A percentile compares a stretch with the other conserved stretches of the same genome.
Evolutionary conservation across 345 rosid genomes (phyloP).

Genomic region (Nasturtium officinale): DNA sequence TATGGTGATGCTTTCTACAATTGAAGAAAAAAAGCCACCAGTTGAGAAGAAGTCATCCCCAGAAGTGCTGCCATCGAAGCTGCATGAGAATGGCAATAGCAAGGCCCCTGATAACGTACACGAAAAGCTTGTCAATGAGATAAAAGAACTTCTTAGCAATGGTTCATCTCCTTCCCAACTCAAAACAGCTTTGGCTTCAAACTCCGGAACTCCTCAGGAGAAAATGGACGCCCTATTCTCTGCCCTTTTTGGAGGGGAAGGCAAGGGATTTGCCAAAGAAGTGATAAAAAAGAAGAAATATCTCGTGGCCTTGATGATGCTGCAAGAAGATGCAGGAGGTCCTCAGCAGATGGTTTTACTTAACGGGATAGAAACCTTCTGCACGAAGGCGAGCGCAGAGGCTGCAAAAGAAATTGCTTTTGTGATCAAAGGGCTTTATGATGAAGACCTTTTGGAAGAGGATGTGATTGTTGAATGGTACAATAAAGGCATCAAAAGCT

Average conservation of each 20-base stretch:
- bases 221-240: slow-evolving; percentile 52
- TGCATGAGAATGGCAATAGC: slow-evolving; percentile 40
- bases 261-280: slow-evolving; percentile 58
- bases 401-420: slow-evolving; percentile 60
- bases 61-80: neutral
- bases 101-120: slow-evolving; percentile 24
- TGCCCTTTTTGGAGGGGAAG: slow-evolving; percentile 51
- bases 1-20: slow-evolving; percentile 68
- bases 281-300: slow-evolving; percentile 53
- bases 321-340: slow-evolving; percentile 42
- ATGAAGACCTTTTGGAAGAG: slow-evolving; percentile 65
- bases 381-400: slow-evolving; percentile 34
- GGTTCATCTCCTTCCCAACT: slow-evolving; percentile 46
- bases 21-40: slow-evolving; percentile 52
- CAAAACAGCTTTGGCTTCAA: slow-evolving; percentile 37
- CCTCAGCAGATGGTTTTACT: slow-evolving; percentile 53
- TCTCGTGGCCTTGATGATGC: slow-evolving; percentile 48
- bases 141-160: slow-evolving; percentile 44
- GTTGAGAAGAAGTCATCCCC: slow-evolving; percentile 34
- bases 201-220: slow-evolving; percentile 48
- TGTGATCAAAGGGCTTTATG: slow-evolving; percentile 64
- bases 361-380: slow-evolving; percentile 53
- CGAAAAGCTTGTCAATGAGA: slow-evolving; percentile 46
- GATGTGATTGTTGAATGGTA: slow-evolving; percentile 59
- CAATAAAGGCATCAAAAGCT: slow-evolving; percentile 48